Evolutionary conservation across 371 early-diverging fungal genomes (phyloP).

Genomic region (Mucor plumbeus): DNA sequence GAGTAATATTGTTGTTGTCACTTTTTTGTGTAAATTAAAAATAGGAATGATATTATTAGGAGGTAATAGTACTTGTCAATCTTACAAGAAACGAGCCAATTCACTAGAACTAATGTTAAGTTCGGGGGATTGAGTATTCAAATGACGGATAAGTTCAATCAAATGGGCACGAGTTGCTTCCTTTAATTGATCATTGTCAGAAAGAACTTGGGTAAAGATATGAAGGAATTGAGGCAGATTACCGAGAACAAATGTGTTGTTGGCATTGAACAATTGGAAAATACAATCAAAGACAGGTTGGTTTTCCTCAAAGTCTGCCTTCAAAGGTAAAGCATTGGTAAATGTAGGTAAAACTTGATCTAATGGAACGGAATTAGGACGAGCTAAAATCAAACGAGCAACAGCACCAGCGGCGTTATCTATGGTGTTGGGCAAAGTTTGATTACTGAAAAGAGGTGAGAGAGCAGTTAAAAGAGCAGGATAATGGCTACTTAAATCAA

Average conservation of each 20-base stretch:
- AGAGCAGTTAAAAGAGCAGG: slow-evolving; percentile 68
- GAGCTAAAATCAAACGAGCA: slow-evolving; percentile 51
- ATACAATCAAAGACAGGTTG: slow-evolving; percentile 75
- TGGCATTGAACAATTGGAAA: slow-evolving; percentile 60
- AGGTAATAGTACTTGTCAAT: not conserved
- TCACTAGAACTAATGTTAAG: slow-evolving; percentile 44
- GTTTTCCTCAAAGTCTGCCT: slow-evolving; percentile 82
- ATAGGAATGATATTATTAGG: not conserved
- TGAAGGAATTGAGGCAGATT: slow-evolving; percentile 45
- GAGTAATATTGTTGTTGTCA: not conserved
- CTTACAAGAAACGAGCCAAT: slow-evolving; percentile 43
- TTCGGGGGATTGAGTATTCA: slow-evolving; percentile 52
- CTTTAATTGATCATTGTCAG: slow-evolving; percentile 60
- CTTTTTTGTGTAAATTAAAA: not conserved
- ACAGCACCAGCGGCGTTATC: slow-evolving; percentile 78
- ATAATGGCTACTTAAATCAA: slow-evolving; percentile 73
- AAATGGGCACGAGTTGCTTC: slow-evolving; percentile 57
- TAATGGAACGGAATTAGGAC: slow-evolving; percentile 75
- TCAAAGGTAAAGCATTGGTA: slow-evolving; percentile 73
- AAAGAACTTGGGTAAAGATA: slow-evolving; percentile 53
- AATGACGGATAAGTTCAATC: slow-evolving; percentile 60
- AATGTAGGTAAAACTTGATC: slow-evolving; percentile 77
- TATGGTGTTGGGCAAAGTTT: slow-evolving; percentile 64
- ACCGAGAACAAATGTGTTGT: slow-evolving; percentile 52
- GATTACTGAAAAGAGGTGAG: slow-evolving; percentile 70